Base-by-base conservation (phyloP, 2,329 filamentous ascomycete genomes). In the Mycosphaerella sp. region DNA sequence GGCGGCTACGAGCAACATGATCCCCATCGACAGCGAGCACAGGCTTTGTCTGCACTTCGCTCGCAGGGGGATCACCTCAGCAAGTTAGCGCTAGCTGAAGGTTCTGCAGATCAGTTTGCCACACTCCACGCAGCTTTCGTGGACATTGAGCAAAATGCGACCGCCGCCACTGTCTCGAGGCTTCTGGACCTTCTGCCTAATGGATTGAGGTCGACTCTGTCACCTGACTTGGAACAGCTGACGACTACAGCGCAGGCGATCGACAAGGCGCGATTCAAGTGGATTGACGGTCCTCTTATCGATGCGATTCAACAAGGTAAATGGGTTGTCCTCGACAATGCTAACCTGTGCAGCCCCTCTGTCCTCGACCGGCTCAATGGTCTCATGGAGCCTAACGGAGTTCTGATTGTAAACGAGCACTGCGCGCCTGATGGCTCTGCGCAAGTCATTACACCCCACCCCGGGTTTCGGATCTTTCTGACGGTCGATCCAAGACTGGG, bases 1-100 rank as follows among this genome's bases (percentile, higher is more conserved):
- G 93, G 93, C 63, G 93, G 93, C 0, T 98, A 95, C 65, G 93
- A 98, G 68, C 93, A 98, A 70, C 84, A 88, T 14, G 93, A 98
- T 66, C 82, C 87, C 17, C 77, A 86, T 45, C 79, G 91, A 49
- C 54, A 60, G 40, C 43, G 32, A 7, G 30, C 55, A 8, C 51
- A 58, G 21, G 54, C 56, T 36, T 41, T 62, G 7, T 50, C 51
- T 10, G 34, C 56, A n/a, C 44, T 64, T 39, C 56, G 54, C 13
- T 40, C 30, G 9, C 37, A 44, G 14, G 27, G 56, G 9, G 42
- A 59, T 18, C 21, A 36, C 4, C 17, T 54, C 30, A 43, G 40
- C 42, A 63, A 61, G 34, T 13, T 42, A 12, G 51, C 52, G 1
- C 51, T 59, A 14, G 44, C 41, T 7, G 36, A 56, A 36, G 57